Conservation (phyloP, 2,329 filamentous ascomycete genomes). For the Neopestalotiopsis sp. region DNA sequence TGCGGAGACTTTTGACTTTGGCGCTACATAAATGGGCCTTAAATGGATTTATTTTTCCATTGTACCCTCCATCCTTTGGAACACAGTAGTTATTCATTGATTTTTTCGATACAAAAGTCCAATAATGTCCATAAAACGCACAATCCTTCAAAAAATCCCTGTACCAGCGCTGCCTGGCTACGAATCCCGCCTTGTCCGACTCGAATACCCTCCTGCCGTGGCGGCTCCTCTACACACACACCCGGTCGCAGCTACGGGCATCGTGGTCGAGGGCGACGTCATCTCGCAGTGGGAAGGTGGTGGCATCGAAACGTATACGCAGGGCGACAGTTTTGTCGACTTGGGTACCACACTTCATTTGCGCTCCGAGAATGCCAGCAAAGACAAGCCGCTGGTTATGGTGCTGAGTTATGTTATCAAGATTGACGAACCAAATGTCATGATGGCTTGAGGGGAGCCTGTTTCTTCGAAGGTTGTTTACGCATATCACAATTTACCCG, state of each 20-base stretch:
- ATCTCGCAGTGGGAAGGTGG: constrained; percentile 3
- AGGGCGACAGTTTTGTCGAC: not conserved
- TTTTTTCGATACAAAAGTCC: too few species aligned
- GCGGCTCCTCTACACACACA: not conserved
- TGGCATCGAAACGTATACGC: not conserved
- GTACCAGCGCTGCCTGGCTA: not conserved
- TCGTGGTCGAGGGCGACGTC: not conserved
- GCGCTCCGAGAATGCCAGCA: not conserved
- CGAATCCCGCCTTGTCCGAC: not conserved
- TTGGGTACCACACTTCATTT: not conserved
- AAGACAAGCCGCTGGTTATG: not conserved
- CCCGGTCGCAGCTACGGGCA: not conserved
- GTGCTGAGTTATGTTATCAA: not conserved
- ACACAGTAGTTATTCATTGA: too few species aligned
- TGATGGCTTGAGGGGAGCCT: not conserved
- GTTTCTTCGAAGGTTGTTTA: too few species aligned
- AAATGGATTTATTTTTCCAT: too few species aligned
- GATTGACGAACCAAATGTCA: not conserved
- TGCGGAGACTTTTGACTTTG: too few species aligned
- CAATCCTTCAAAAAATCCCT: not conserved
- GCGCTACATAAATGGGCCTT: too few species aligned
- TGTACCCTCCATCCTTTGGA: too few species aligned
- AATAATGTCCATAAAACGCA: not conserved
- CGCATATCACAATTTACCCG: too few species aligned
- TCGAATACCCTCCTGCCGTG: not conserved